Conservation (phyloP, 1,139 yeast genomes). For the Hanseniaspora sp. region DNA sequence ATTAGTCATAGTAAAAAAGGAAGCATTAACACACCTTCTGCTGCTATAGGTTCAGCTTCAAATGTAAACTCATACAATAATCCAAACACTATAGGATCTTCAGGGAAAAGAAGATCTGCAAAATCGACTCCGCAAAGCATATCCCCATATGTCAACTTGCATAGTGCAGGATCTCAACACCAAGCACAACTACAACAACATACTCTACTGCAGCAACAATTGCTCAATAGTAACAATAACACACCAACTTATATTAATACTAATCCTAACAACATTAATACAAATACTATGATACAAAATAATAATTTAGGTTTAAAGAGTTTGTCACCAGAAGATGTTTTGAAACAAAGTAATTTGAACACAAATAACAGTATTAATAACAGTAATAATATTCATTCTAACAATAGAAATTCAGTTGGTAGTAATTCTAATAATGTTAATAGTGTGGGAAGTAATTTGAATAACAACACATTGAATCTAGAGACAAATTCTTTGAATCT, state of each 20-base stretch:
- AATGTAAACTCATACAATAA: conserved; percentile 57
- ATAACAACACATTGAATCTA: not conserved
- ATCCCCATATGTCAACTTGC: conserved; percentile 60
- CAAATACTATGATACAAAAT: conserved; percentile 3
- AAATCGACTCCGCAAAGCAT: conserved; percentile 65
- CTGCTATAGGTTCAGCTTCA: conserved; percentile 23
- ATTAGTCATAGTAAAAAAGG: not conserved
- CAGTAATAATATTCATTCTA: not conserved
- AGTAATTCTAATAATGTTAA: not conserved
- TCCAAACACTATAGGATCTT: conserved; percentile 60
- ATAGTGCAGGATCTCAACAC: conserved; percentile 31
- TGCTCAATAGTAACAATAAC: not conserved
- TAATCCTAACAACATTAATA: not conserved
- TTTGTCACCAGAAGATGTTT: conserved; percentile 11
- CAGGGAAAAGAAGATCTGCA: conserved; percentile 88
- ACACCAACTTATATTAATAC: conserved; percentile 3
- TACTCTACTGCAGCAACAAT: not conserved
- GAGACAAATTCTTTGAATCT: conserved; percentile 5
- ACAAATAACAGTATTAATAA: not conserved
- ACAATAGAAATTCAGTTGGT: not conserved
- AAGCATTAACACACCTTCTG: conserved; percentile 5
- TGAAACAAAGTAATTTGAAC: conserved; percentile 6
- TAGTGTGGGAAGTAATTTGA: not conserved
- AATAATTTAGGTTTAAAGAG: conserved; percentile 5
- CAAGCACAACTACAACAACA: not conserved